Base-by-base conservation (phyloP, 176 grass and related monocot species). In the Musa troglodytarum region DNA sequence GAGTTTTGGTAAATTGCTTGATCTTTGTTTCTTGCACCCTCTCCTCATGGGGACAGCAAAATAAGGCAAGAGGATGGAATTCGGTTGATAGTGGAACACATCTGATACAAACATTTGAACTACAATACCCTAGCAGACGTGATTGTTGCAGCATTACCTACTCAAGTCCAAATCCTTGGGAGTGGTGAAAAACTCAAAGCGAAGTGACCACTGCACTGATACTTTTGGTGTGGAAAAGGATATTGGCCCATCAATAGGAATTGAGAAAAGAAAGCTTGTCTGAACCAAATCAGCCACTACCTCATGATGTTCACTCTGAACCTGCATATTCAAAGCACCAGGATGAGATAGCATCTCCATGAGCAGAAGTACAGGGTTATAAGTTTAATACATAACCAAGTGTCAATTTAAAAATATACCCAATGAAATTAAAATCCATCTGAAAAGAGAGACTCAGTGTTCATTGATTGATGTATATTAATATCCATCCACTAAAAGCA, bases 251-350 rank as follows among this genome's bases (percentile, higher is more conserved):
- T 99, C 95, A 28, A 92, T 87, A 71, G 95, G 90, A 82, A 94
- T 73, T 24, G 95, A 99, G 73, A 99, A 99, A 20, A 99, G 91
- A 89, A 92, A 99, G 68, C 95, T 92, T 68, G 95, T 94, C 78
- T 99, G 88, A 72, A 79, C 80, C 78, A 99, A 78, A 76, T 99
- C 95, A n/a, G 81, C 86, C 73, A 99, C 88, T 81, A 91, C 86
- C 85, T 94, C 86, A 84, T 99, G 88, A 85, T 99, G 90, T 62
- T 99, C 95, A 62, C 95, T 94, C 12, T 91, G 88, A 56, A 99
- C 80, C 88, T 99, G 81, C 72, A 50, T 69, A n/a, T 73, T 76
- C 1, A 49, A 70, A 10, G 49, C 68, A 50, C 20, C 15, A 10
- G 25, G 43, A 49, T 51, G 15, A 20, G 2, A 21, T 9, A 8